Base-by-base conservation (phyloP, 2,329 filamentous ascomycete genomes). In the Fusarium miscanthi region DNA sequence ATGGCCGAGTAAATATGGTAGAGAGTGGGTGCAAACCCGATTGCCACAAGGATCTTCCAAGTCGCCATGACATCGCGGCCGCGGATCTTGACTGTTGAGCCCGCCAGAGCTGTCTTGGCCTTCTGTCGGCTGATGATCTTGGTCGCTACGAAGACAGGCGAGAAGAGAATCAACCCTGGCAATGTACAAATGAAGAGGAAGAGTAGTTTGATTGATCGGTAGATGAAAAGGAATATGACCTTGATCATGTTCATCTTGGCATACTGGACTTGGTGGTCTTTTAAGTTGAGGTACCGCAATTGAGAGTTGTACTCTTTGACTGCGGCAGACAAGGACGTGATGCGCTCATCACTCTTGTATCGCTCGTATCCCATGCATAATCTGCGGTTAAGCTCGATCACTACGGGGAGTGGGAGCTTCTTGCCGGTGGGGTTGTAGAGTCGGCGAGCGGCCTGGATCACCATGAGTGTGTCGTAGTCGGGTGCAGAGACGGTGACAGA, bases 381-480 rank as follows among this genome's bases (percentile, higher is more conserved):
- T 40, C 95, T 91, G 57, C 95, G 89, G 83, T 98, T 98, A 57
- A 99, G 89, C 83, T 99, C 96, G 37, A 98, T 93, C 14, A 98
- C 93, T 79, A 95, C 93, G 2, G 95, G 94, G 27, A 98, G 87
- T 11, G 95, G 95, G 41, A 98, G 87, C 81, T 97, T 97, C 84
- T 95, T 97, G 76, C 94, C 94, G 54, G 94, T 96, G 16, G 94
- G 93, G 78, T 97, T 98, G 84, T 99, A 99, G 33, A 99, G 87
- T 54, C 96, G 90, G 70, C 96, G 90, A 11, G 95, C 95, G 41
- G 95, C 95, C 87, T 98, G 96, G 66, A 98, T 97, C 75, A 97
- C 88, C 95, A 97, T 97, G 27, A 98, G 87, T 7, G 95, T 98
- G 77, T 98, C 95, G 82, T 97, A 98, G 82, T 98, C 94, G 6